Conservation (phyloP, 257 asterid species). For the Solanum chilense region DNA sequence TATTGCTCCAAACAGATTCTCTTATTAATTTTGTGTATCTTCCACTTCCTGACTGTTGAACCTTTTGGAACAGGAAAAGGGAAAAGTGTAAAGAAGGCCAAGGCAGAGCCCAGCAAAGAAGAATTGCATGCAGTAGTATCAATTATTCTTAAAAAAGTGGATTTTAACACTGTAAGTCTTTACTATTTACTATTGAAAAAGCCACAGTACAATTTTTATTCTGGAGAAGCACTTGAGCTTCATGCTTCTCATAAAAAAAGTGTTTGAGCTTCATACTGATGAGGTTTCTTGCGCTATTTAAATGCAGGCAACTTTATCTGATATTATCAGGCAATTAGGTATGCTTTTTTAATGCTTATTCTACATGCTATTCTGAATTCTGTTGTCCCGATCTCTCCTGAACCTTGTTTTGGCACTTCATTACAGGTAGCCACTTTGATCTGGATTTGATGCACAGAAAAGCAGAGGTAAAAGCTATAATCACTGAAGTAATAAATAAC, state of each 20-base stretch:
- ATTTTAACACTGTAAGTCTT: slow-evolving; percentile 66
- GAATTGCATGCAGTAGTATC: slow-evolving; percentile 53
- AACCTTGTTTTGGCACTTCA: neutral
- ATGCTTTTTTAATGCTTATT: neutral
- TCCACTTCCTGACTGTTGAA: neutral
- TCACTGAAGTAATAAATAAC: slow-evolving; percentile 54
- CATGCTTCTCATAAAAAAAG: neutral
- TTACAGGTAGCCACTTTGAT: slow-evolving; percentile 41
- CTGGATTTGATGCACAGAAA: slow-evolving; percentile 47
- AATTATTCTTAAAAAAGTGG: slow-evolving; percentile 69
- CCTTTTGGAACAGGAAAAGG: slow-evolving; percentile 25
- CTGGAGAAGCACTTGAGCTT: neutral
- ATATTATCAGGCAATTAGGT: slow-evolving; percentile 76
- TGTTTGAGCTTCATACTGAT: neutral
- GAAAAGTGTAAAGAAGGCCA: slow-evolving; percentile 27
- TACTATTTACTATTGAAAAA: neutral
- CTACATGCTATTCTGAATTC: neutral
- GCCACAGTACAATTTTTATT: neutral
- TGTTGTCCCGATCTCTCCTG: neutral
- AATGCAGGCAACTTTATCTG: slow-evolving; percentile 86
- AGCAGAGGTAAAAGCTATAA: slow-evolving; percentile 49
- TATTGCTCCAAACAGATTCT: neutral
- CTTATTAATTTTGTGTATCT: neutral
- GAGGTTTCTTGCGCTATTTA: neutral
- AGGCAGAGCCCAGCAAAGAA: slow-evolving; percentile 52